A percentile compares a stretch with the other conserved stretches of the same genome.
These are phyloP conservation scores for Uronychia binucleata DNA, from an alignment of 73 alveolate species.

Conservation along the genomic window DNA sequence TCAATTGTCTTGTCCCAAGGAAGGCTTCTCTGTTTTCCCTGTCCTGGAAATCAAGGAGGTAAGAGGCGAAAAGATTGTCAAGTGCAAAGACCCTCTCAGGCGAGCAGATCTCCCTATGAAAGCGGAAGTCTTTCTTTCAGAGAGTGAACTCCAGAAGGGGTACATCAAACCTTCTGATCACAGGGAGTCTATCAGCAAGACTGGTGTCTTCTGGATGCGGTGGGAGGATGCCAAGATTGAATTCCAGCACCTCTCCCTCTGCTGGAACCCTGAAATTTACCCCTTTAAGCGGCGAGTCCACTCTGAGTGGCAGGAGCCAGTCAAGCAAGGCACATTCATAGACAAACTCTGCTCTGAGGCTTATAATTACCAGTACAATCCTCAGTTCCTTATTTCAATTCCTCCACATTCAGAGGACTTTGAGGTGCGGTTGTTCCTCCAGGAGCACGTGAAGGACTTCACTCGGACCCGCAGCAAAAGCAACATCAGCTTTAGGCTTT, in stretches of 20 bases:
- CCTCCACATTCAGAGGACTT: background rate
- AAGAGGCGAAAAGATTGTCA: background rate
- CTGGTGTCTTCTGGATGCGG: background rate
- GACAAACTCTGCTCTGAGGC: background rate
- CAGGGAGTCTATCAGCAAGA: too few species aligned
- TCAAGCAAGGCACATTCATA: too few species aligned
- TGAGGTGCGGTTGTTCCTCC: background rate
- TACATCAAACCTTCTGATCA: too few species aligned
- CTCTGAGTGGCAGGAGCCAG: too few species aligned
- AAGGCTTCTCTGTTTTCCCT: background rate
- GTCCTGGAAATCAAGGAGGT: background rate
- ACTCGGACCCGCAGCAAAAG: background rate
- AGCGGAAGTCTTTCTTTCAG: too few species aligned
- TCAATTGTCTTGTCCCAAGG: background rate
- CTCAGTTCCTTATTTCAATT: background rate
- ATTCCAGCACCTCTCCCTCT: background rate
- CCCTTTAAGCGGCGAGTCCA: background rate
- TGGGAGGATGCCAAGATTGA: background rate
- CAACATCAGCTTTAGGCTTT: background rate
- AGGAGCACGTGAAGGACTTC: background rate
- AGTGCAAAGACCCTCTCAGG: background rate
- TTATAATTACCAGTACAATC: background rate
- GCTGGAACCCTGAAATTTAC: background rate
- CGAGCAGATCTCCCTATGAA: background rate
- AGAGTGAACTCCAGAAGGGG: too few species aligned